phyloP scores from a whole-genome alignment of 2,329 filamentous ascomycete species.

The Penicillium sp. region DNA sequence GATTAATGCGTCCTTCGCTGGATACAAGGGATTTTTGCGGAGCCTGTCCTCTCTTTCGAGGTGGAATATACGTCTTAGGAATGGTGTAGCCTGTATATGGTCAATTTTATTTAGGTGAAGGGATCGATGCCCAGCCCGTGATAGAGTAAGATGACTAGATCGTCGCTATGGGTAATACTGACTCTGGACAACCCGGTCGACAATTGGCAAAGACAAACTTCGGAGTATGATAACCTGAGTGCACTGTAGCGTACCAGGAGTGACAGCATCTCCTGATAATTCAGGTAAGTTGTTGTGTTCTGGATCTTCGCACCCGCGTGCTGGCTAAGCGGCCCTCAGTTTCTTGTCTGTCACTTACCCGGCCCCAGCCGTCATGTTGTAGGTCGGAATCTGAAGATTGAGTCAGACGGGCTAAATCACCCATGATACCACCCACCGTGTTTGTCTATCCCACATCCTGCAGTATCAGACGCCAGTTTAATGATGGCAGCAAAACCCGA shows the following conservation, averaged over 20 bases:
- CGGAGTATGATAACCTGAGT: slow-evolving; percentile 13
- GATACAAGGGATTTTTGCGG: no score
- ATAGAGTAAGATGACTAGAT: slow-evolving; percentile 13
- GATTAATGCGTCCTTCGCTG: no score
- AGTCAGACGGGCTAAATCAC: slow-evolving; percentile 1
- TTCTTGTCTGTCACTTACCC: slow-evolving; percentile 12
- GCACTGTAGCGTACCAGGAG: slow-evolving; percentile 9
- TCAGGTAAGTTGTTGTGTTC: slow-evolving; percentile 12
- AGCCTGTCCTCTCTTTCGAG: no score
- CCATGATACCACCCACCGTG: slow-evolving; percentile 3
- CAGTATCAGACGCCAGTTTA: not conserved
- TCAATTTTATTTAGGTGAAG: slow-evolving; percentile 5
- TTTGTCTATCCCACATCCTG: slow-evolving; percentile 9
- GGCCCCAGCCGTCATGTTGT: slow-evolving; percentile 8
- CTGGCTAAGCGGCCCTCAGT: slow-evolving; percentile 2
- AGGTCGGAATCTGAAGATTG: slow-evolving; percentile 5
- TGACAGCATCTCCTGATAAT: slow-evolving; percentile 4
- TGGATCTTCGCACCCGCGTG: slow-evolving; percentile 3
- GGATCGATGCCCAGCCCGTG: slow-evolving; percentile 10
- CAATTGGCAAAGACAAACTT: slow-evolving; percentile 12
- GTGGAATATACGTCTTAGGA: no score
- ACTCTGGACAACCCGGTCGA: slow-evolving; percentile 8
- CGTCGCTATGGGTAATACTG: slow-evolving; percentile 6
- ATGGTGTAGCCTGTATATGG: no score
- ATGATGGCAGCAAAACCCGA: no score